Evolutionary conservation across 208 protist species (phyloP).

Genomic region (Giardia duodenalis): DNA sequence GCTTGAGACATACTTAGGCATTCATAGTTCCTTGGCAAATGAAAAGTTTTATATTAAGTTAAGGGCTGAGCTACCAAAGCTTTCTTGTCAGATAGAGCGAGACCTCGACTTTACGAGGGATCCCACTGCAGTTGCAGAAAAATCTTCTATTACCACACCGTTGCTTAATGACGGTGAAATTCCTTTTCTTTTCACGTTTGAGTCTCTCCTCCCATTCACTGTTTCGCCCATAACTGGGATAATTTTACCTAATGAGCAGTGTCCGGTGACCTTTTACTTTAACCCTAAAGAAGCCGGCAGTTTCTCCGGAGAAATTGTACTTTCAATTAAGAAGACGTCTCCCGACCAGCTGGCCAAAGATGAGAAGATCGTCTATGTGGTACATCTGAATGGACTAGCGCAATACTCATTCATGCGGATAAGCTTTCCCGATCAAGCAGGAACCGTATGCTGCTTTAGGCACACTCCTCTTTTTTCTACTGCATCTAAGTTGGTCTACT

Average conservation of each 20-base stretch:
- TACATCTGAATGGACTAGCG: not conserved
- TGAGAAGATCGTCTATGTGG: not conserved
- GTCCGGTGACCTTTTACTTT: not conserved
- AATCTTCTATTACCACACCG: not conserved
- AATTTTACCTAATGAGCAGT: not conserved
- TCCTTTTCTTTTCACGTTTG: constrained; percentile 22
- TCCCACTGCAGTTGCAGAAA: constrained; percentile 6
- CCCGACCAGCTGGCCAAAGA: not conserved
- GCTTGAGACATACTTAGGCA: not conserved
- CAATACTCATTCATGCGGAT: constrained; percentile 21
- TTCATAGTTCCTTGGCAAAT: not conserved
- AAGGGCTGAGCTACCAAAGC: constrained; percentile 5
- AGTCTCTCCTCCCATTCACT: not conserved
- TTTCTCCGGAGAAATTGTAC: not conserved
- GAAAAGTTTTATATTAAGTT: constrained; percentile 17
- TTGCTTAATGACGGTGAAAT: constrained; percentile 21
- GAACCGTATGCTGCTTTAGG: not conserved
- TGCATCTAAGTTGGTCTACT: not conserved
- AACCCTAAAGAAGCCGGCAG: not conserved
- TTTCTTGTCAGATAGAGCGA: constrained; percentile 9
- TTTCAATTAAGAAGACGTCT: not conserved
- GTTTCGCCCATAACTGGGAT: not conserved
- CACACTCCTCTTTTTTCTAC: not conserved
- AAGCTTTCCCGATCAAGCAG: not conserved
- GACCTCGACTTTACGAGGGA: not conserved